Conservation (phyloP, 345 rosid genomes). For the Eucalyptus regnans region DNA sequence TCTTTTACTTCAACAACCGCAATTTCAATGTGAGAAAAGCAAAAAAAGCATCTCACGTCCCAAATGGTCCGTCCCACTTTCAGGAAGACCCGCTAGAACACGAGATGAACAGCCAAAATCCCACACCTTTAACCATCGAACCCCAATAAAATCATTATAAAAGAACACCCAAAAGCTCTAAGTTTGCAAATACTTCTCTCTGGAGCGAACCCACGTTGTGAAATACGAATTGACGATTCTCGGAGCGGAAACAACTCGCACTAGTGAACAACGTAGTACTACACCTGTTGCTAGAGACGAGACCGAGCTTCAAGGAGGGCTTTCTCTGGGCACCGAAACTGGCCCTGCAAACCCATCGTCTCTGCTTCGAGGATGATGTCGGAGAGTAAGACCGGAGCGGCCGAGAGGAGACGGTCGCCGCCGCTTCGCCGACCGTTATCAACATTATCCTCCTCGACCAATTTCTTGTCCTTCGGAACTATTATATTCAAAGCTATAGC, state of each 20-base stretch:
- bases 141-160: not conserved
- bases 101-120: not conserved
- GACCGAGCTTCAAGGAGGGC: not conserved
- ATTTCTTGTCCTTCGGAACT: not conserved
- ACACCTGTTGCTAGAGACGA: not conserved
- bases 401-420: slow-evolving; percentile 10
- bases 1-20: not conserved
- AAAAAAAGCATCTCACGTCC: not conserved
- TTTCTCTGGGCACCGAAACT: slow-evolving; percentile 1
- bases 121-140: not conserved
- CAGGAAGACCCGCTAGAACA: not conserved
- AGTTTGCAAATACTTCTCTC: not conserved
- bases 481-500: not conserved
- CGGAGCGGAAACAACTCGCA: not conserved
- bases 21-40: not conserved
- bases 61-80: not conserved
- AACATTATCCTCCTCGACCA: slow-evolving; percentile 35
- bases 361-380: not conserved
- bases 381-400: slow-evolving; percentile 5
- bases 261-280: not conserved
- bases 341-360: slow-evolving; percentile 21
- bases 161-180: not conserved
- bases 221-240: not conserved
- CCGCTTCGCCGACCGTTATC: slow-evolving; percentile 55
- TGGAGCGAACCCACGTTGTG: not conserved